Percentiles rank a stretch among this genome's conserved stretches.
These are phyloP conservation scores for Metschnikowia chrysomelidarum DNA, from an alignment of 805 yeast species.

Conservation along the genomic window DNA sequence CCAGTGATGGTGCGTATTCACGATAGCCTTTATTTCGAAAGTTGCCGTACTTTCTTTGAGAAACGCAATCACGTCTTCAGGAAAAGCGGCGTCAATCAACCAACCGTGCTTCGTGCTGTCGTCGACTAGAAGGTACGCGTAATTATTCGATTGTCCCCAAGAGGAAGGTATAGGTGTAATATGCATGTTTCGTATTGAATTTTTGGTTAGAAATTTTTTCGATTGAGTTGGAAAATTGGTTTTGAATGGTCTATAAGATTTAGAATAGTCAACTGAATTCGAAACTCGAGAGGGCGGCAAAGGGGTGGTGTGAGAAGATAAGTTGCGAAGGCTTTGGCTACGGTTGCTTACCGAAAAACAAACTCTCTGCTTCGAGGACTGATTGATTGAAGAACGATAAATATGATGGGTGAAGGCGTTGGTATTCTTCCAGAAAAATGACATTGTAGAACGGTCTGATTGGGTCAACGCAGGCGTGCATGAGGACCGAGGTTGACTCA, in stretches of 20 bases:
- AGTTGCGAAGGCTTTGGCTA: too few species aligned
- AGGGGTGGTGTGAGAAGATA: slow-evolving; percentile 1
- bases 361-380: too few species aligned
- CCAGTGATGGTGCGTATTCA: slow-evolving; percentile 94
- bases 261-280: slow-evolving; percentile 4
- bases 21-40: slow-evolving; percentile 66
- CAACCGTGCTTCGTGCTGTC: slow-evolving; percentile 64
- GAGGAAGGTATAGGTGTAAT: slow-evolving; percentile 83
- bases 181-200: slow-evolving; percentile 62
- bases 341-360: too few species aligned
- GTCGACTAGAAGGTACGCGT: slow-evolving; percentile 77
- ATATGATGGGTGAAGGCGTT: too few species aligned
- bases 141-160: slow-evolving; percentile 93
- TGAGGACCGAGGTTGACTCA: too few species aligned
- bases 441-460: too few species aligned
- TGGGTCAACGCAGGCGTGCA: too few species aligned
- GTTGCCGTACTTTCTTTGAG: slow-evolving; percentile 42
- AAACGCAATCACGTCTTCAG: slow-evolving; percentile 53
- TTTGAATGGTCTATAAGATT: too few species aligned
- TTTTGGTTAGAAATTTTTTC: too few species aligned
- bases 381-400: too few species aligned
- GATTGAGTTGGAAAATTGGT: background rate
- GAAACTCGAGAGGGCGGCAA: background rate
- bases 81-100: slow-evolving; percentile 91
- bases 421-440: too few species aligned